Evolutionary conservation across 331 rosid species (phyloP), one percentile per base, ranked within the genome.

Genomic region (Quercus tomentella): DNA sequence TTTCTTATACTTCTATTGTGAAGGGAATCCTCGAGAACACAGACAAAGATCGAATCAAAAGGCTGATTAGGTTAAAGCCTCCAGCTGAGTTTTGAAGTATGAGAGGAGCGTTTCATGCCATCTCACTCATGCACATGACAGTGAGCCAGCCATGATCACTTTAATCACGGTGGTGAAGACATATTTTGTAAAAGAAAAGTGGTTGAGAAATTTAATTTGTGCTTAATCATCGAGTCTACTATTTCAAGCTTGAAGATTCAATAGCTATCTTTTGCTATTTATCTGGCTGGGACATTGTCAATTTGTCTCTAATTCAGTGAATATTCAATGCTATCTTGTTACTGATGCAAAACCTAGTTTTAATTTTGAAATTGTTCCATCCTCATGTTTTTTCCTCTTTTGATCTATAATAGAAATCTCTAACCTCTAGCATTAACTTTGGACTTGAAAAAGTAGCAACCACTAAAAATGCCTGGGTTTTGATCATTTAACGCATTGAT

Each of bases 31-130:
- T 67, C 0, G 72, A 67, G 72, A 67, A 67, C 72, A 35, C 72
- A 11, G 72, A 67, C 72, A 67, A 67, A 67, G 72, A 67, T 20
- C 23, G 2, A 67, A 67, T 67, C 28, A 67, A 67, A 35, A 67
- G 72, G 72, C 54, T 67, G 72, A 67, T 67, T 67, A 67, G 72
- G 52, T 67, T 67, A 67, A 67, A 67, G 72, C 72, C 72, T 67
- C 72, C 72, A 2, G 21, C 72, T 33, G 72, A 67, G 51, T 67
- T 67, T 35, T 67, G 52, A 67, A 28, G 4, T 15, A 9, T 28
- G 70, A 26, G 30, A 67, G 23, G 72, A 49, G 16, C 10, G 52
- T 49, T 33, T 33, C 26, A 2, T 67, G 16, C 49, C 45, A 31
- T 65, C 23, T 65, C 49, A 31, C 45, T 31, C 35, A 1, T 30